Base-by-base conservation (phyloP, 225 moss, liverwort and hornwort genomes). In the Bryoerythrophyllum caledonicum region DNA sequence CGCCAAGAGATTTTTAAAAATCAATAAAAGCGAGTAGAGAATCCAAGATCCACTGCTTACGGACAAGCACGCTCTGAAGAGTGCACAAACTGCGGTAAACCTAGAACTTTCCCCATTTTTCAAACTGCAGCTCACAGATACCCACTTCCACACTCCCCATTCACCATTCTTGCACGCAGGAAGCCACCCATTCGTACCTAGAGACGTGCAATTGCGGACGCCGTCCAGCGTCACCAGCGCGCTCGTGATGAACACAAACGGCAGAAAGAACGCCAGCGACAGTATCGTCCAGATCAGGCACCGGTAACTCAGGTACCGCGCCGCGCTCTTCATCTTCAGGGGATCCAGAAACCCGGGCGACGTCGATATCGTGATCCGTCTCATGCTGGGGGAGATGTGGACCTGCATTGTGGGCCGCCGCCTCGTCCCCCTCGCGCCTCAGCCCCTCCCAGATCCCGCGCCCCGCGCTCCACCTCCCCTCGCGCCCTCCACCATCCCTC, bases 381-480 rank as follows among this genome's bases (percentile, higher is more conserved):
- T 79, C 97, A 99, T 91, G 81, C 89, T 91, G 89, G 97, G 94
- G 82, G 97, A 99, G 82, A 99, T 91, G 80, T 94, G 93, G 97
- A 99, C 97, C 97, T 99, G 97, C 97, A 99, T 99, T 94, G 97
- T 97, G 90, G 78, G 86, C 87, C 91, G 86, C 87, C 91, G 76
- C 82, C 76, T 77, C 83, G 60, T 80, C 83, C 84, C 79, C 82
- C 83, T 79, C 69, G 23, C 30, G 12, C n/a, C 80, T 76, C 80
- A 78, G 53, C 52, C 41, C 60, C 68, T 73, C 73, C 64, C 77
- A 73, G 84, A 80, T 74, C 80, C 83, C 56, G 15, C 44, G 44
- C 24, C 2, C 75, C 55, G 21, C 83, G 43, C 63, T 19, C 60
- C 66, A 14, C 12, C 44, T 26, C 23, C 21, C 54, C 17, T 43